Evolutionary conservation across 2,329 filamentous ascomycete species (phyloP).

Genomic region (Phialocephala subalpina): DNA sequence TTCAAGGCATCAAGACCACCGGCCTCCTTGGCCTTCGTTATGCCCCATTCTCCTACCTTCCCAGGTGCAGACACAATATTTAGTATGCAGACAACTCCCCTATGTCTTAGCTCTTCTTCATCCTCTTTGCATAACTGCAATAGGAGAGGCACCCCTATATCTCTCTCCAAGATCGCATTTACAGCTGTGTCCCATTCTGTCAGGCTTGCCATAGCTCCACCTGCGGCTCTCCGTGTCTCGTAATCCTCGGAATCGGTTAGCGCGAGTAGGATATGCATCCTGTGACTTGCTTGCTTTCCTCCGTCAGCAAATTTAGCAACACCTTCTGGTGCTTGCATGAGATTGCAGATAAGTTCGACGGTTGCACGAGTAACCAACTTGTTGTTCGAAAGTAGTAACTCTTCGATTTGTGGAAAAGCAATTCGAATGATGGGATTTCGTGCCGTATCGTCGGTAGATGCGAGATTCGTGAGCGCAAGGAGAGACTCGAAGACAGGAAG

Average conservation of each 20-base stretch:
- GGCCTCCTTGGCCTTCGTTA: constrained; percentile 66
- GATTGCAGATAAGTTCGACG: constrained; percentile 90
- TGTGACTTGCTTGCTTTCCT: constrained; percentile 71
- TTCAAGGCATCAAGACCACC: constrained; percentile 75
- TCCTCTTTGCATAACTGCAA: constrained; percentile 81
- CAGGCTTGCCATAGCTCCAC: constrained; percentile 86
- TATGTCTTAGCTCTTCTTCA: constrained; percentile 70
- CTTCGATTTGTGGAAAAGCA: constrained; percentile 81
- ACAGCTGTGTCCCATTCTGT: constrained; percentile 81
- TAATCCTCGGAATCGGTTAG: constrained; percentile 86
- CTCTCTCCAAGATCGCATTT: constrained; percentile 71
- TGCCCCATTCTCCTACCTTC: constrained; percentile 67
- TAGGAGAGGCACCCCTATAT: constrained; percentile 79
- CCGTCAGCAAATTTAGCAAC: constrained; percentile 74
- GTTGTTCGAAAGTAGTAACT: constrained; percentile 82
- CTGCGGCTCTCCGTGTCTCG: constrained; percentile 82
- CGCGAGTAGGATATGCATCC: constrained; percentile 85
- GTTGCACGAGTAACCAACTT: constrained; percentile 80
- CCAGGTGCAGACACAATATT: constrained; percentile 77
- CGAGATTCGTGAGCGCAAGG: constrained; percentile 92
- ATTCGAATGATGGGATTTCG: constrained; percentile 75
- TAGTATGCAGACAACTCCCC: constrained; percentile 78
- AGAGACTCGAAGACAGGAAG: constrained; percentile 90
- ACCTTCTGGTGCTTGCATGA: constrained; percentile 75
- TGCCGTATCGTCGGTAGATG: constrained; percentile 73